Evolutionary conservation across 805 yeast genomes (phyloP).

Genomic region (Starmerella geochares): DNA sequence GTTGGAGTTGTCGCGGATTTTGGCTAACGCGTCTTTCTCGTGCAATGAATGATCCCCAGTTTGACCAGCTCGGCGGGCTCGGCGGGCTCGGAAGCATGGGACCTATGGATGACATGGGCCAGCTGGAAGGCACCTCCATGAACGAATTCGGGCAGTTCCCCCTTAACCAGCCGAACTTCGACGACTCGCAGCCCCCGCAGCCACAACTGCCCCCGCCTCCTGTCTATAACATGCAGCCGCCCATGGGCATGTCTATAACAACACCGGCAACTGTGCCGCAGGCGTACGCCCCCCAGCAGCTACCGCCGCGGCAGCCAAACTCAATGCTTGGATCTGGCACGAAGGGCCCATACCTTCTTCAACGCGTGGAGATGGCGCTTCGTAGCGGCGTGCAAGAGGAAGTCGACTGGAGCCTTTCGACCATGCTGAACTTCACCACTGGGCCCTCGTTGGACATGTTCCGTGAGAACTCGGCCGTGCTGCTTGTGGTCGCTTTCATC

Average conservation of each 20-base stretch:
- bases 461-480: slow-evolving; percentile 15
- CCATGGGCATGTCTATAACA: slow-evolving; percentile 29
- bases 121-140: neutral
- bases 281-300: slow-evolving; percentile 26
- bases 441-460: slow-evolving; percentile 21
- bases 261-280: slow-evolving; percentile 31
- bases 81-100: neutral
- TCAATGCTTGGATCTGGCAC: slow-evolving; percentile 29
- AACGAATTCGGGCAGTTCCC: slow-evolving; percentile 1
- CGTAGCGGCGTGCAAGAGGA: slow-evolving; percentile 55
- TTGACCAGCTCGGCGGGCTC: slow-evolving; percentile 4
- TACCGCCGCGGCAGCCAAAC: slow-evolving; percentile 21
- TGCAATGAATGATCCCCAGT: slow-evolving; percentile 7
- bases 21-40: neutral
- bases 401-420: slow-evolving; percentile 58
- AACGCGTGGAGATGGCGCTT: slow-evolving; percentile 62
- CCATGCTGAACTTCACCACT: slow-evolving; percentile 38
- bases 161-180: neutral
- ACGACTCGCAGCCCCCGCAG: slow-evolving; percentile 2
- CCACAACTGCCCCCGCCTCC: slow-evolving; percentile 17
- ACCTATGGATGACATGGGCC: slow-evolving; percentile 1
- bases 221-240: slow-evolving; percentile 26
- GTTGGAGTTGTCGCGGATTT: neutral
- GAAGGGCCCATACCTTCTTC: slow-evolving; percentile 53
- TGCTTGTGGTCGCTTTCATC: slow-evolving; percentile 14